phyloP scores from a whole-genome alignment of 805 yeast species.

The Pichia paraexigua region DNA sequence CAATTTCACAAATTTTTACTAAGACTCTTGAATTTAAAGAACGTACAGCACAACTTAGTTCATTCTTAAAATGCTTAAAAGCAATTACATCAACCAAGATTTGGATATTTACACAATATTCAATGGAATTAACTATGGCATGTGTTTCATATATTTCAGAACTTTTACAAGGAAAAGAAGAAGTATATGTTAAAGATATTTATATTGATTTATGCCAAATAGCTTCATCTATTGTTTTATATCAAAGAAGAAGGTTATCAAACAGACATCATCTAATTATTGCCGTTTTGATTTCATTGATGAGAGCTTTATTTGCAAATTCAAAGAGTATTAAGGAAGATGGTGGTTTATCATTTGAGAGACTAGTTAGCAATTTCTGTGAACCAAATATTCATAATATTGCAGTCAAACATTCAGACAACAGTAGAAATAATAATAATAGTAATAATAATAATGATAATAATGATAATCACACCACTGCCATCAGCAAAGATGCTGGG shows the following conservation, averaged over 20 bases:
- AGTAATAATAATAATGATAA: too few species aligned
- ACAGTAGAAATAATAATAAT: slow-evolving; percentile 6
- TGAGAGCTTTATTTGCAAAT: slow-evolving; percentile 37
- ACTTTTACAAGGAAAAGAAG: slow-evolving; percentile 1
- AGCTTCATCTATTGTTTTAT: slow-evolving; percentile 52
- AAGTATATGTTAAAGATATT: background rate
- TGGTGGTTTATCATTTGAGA: slow-evolving; percentile 42
- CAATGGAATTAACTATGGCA: slow-evolving; percentile 42
- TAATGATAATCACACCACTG: too few species aligned
- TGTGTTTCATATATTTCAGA: slow-evolving; percentile 12
- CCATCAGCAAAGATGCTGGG: slow-evolving; percentile 13
- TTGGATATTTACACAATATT: slow-evolving; percentile 59
- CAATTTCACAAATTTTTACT: slow-evolving; percentile 5
- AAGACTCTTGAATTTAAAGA: background rate
- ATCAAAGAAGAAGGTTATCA: slow-evolving; percentile 61
- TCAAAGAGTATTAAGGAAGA: slow-evolving; percentile 9
- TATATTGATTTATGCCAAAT: slow-evolving; percentile 38
- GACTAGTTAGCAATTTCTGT: slow-evolving; percentile 62
- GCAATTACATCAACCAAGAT: slow-evolving; percentile 38
- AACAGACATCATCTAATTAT: slow-evolving; percentile 67
- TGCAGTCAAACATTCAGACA: slow-evolving; percentile 10
- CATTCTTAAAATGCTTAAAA: slow-evolving; percentile 30
- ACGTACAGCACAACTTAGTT: background rate
- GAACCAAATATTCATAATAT: slow-evolving; percentile 42
- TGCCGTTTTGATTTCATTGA: slow-evolving; percentile 38